Evolutionary conservation across 768 basidiomycete genomes (phyloP).

Genomic region (Pisolithus marmoratus): DNA sequence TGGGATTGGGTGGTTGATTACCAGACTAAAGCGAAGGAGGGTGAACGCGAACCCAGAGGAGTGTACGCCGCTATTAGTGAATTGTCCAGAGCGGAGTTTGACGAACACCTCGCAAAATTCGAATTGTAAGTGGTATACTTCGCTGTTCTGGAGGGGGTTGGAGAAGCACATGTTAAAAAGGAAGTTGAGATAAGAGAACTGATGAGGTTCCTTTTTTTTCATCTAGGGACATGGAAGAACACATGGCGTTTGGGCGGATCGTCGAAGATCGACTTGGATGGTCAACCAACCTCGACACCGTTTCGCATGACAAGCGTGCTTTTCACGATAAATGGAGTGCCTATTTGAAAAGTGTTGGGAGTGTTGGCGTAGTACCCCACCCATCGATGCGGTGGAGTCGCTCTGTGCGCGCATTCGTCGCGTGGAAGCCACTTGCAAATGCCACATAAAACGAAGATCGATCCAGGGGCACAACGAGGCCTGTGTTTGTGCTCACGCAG

Average conservation of each 20-base stretch:
- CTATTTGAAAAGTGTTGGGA: neutral
- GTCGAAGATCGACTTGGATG: slow-evolving; percentile 48
- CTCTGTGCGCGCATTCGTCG: slow-evolving; percentile 48
- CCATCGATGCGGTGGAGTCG: slow-evolving; percentile 40
- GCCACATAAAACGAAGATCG: neutral
- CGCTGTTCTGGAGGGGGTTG: neutral
- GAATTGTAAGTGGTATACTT: slow-evolving; percentile 45
- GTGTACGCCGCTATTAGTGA: slow-evolving; percentile 33
- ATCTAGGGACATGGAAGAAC: slow-evolving; percentile 60
- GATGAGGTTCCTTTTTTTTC: neutral
- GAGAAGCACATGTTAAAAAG: neutral
- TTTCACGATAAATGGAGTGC: slow-evolving; percentile 56
- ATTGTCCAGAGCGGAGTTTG: slow-evolving; percentile 58
- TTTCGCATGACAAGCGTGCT: slow-evolving; percentile 45
- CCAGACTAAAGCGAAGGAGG: slow-evolving; percentile 27
- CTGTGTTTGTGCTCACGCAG: no score
- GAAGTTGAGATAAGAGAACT: neutral
- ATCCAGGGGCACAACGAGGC: neutral
- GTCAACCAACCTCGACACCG: slow-evolving; percentile 33
- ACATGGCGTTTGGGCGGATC: slow-evolving; percentile 40
- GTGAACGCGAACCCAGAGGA: slow-evolving; percentile 3
- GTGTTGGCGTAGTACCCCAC: neutral
- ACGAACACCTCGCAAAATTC: slow-evolving; percentile 50
- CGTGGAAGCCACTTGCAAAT: slow-evolving; percentile 43
- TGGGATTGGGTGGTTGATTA: slow-evolving; percentile 68